These are phyloP conservation scores for Cyberlindnera sargentensis DNA, from an alignment of 805 yeast genomes.

Conservation along the genomic window DNA sequence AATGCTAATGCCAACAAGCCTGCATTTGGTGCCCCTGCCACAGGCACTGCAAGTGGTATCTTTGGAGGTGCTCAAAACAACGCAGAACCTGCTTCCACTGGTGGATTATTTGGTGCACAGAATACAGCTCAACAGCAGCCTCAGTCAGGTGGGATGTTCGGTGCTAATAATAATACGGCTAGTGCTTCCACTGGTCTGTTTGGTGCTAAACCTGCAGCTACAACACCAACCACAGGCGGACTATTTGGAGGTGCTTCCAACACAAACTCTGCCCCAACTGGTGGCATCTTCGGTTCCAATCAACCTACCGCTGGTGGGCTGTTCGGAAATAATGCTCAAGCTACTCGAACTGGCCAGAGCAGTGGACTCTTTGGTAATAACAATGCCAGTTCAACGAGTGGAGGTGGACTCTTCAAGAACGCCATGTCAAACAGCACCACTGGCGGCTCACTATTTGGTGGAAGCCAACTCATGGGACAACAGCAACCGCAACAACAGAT, in stretches of 20 bases:
- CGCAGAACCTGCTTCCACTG: neutral
- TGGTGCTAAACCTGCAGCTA: slow-evolving; percentile 4
- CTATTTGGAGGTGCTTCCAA: slow-evolving; percentile 23
- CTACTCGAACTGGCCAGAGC: slow-evolving; percentile 11
- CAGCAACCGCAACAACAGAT: slow-evolving; percentile 14
- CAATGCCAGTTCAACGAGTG: slow-evolving; percentile 15
- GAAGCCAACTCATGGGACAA: neutral
- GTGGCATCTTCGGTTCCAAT: slow-evolving; percentile 36
- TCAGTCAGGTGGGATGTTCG: too few relatives aligned
- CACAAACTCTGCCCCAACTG: slow-evolving; percentile 2
- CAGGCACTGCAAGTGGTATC: slow-evolving; percentile 24
- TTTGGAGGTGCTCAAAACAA: slow-evolving; percentile 2
- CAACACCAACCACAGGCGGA: slow-evolving; percentile 20
- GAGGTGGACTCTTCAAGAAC: slow-evolving; percentile 11
- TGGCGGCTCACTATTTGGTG: slow-evolving; percentile 12
- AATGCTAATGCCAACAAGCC: neutral
- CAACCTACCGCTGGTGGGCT: slow-evolving; percentile 24
- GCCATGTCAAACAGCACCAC: slow-evolving; percentile 3
- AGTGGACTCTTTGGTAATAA: slow-evolving; percentile 17
- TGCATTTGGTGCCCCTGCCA: neutral
- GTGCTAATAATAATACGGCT: neutral
- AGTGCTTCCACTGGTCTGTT: slow-evolving; percentile 6
- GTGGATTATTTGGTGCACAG: slow-evolving; percentile 10
- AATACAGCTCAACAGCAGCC: neutral
- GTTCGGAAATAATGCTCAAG: slow-evolving; percentile 32